phyloP scores from a whole-genome alignment of 2,329 filamentous ascomycete species.

The Zalaria obscura region DNA sequence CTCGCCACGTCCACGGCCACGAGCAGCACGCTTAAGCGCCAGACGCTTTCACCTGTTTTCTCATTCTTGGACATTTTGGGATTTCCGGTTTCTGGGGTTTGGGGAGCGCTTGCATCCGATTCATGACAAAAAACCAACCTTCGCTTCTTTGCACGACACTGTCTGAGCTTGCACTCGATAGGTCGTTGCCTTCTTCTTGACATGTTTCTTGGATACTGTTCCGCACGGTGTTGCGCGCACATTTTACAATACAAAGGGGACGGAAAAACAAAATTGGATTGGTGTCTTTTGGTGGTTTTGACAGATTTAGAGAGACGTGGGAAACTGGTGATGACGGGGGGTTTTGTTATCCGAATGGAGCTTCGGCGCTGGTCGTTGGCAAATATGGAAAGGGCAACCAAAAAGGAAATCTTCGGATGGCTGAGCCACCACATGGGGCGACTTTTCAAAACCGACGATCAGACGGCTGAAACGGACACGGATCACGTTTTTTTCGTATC shows the following conservation, averaged over 20 bases:
- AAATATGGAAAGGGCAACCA: neutral
- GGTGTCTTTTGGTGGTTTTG: neutral
- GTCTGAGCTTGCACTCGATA: neutral
- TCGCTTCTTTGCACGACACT: neutral
- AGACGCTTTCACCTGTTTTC: neutral
- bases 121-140: neutral
- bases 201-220: neutral
- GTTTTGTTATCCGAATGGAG: neutral
- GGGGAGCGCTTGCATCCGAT: neutral
- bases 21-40: neutral
- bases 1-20: constrained; percentile 13
- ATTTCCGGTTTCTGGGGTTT: neutral
- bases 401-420: neutral
- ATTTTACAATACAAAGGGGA: neutral
- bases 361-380: constrained; percentile 1
- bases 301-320: neutral
- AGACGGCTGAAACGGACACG: neutral
- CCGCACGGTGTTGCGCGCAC: no score
- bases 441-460: neutral
- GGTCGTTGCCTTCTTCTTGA: neutral
- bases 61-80: neutral
- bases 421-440: neutral
- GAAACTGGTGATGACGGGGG: neutral
- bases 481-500: no score
- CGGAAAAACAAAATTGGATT: neutral